These are phyloP conservation scores for Microcyclospora pomicola DNA, from an alignment of 2,329 filamentous ascomycete genomes.

Conservation along the genomic window DNA sequence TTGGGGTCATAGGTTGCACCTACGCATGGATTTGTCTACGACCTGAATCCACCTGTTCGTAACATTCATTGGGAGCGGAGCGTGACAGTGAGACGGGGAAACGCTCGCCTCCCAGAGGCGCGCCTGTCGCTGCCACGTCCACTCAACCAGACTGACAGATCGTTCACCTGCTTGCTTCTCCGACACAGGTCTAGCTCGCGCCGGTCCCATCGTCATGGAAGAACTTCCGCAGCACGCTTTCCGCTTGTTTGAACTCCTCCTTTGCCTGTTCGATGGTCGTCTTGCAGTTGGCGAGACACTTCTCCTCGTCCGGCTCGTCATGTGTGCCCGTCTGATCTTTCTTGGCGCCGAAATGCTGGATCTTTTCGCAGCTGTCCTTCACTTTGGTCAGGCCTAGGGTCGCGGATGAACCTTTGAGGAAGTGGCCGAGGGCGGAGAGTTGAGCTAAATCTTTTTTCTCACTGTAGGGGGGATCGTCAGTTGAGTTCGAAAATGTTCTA, in stretches of 20 bases:
- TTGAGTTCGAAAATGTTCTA: neutral
- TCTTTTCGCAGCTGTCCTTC: slow-evolving; percentile 88
- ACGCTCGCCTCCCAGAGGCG: no score
- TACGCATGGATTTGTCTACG: no score
- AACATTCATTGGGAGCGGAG: no score
- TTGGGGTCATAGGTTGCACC: no score
- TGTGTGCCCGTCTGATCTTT: slow-evolving; percentile 63
- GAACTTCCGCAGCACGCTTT: slow-evolving; percentile 56
- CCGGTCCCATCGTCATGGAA: slow-evolving; percentile 31
- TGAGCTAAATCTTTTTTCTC: slow-evolving; percentile 52
- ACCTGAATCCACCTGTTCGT: no score
- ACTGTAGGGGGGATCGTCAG: slow-evolving; percentile 31
- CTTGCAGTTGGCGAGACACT: slow-evolving; percentile 56
- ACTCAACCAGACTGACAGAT: no score
- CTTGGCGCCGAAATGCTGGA: slow-evolving; percentile 77
- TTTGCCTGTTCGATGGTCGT: slow-evolving; percentile 59
- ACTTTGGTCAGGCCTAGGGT: slow-evolving; percentile 85
- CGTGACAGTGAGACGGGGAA: no score
- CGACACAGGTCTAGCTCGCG: neutral
- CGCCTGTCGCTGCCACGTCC: no score
- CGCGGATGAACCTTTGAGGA: slow-evolving; percentile 92
- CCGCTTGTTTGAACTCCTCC: slow-evolving; percentile 60
- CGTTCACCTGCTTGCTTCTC: no score
- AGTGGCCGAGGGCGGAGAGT: slow-evolving; percentile 79
- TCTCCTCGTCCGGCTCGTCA: slow-evolving; percentile 50